Evolutionary conservation across 2,329 filamentous ascomycete species (phyloP).

Genomic region (Emmonsiellopsis sp.): DNA sequence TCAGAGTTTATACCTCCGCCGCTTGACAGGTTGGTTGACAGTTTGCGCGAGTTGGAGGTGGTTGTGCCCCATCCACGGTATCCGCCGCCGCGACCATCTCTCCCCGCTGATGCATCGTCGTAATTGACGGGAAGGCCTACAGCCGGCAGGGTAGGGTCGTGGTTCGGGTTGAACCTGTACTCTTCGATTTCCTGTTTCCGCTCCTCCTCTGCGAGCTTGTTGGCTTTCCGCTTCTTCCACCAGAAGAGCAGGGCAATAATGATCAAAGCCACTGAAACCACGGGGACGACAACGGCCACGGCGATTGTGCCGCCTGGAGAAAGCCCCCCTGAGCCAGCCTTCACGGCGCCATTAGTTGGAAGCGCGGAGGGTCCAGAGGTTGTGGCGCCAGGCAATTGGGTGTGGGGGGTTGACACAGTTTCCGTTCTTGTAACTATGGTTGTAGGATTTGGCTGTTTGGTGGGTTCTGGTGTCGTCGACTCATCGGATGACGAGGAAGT

Average conservation of each 20-base stretch:
- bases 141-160: constrained; percentile 69
- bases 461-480: background rate
- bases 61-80: constrained; percentile 94
- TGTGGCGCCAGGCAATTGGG: constrained; percentile 12
- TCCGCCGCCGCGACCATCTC: constrained; percentile 64
- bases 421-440: constrained; percentile 18
- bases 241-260: constrained; percentile 69
- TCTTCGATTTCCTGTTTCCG: constrained; percentile 94
- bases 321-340: constrained; percentile 26
- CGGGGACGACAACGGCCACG: constrained; percentile 87
- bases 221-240: constrained; percentile 81
- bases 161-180: constrained; percentile 96
- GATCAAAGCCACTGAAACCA: constrained; percentile 75
- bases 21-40: constrained; percentile 81
- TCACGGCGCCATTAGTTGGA: constrained; percentile 18
- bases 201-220: constrained; percentile 76
- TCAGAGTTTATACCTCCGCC: constrained; percentile 59
- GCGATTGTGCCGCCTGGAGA: constrained; percentile 63
- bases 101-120: constrained; percentile 59
- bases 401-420: constrained; percentile 12
- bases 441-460: constrained; percentile 8
- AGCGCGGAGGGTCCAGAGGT: constrained; percentile 18
- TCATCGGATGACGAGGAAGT: background rate
- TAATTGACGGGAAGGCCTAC: constrained; percentile 40
- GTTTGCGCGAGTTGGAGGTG: constrained; percentile 67